phyloP scores from a whole-genome alignment of 768 basidiomycete genomes.

The Xanthoconium stramineum region DNA sequence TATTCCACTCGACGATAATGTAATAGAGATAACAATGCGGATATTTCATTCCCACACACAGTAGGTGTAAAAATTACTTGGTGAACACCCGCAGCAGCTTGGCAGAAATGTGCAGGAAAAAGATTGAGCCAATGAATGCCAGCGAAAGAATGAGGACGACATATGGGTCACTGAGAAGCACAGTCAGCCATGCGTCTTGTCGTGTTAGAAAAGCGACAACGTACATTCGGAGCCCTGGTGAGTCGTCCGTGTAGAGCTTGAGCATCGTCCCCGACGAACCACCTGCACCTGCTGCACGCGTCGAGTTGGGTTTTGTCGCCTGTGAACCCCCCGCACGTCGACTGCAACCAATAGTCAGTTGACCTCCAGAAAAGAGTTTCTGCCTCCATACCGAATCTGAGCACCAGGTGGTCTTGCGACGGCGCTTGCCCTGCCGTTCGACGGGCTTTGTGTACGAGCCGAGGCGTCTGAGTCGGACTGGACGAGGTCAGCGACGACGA shows the following conservation, averaged over 20 bases:
- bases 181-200: background rate
- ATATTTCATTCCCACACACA: background rate
- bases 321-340: slow-evolving; percentile 70
- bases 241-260: slow-evolving; percentile 97
- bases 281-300: slow-evolving; percentile 90
- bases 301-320: slow-evolving; percentile 75
- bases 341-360: slow-evolving; percentile 34
- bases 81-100: slow-evolving; percentile 91
- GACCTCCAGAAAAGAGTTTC: background rate
- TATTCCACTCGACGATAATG: background rate
- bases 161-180: slow-evolving; percentile 75
- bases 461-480: slow-evolving; percentile 85
- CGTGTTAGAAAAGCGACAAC: slow-evolving; percentile 34
- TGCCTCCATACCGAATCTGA: slow-evolving; percentile 65
- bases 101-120: slow-evolving; percentile 97
- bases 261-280: slow-evolving; percentile 99
- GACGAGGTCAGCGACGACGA: background rate
- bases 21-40: background rate
- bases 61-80: slow-evolving; percentile 45
- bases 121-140: slow-evolving; percentile 96
- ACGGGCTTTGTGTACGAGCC: slow-evolving; percentile 38
- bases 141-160: slow-evolving; percentile 94
- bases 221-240: slow-evolving; percentile 94
- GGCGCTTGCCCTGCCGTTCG: slow-evolving; percentile 40
- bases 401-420: slow-evolving; percentile 76